Base-by-base conservation (phyloP, 257 asterid species). In the Agastache rugosa region DNA sequence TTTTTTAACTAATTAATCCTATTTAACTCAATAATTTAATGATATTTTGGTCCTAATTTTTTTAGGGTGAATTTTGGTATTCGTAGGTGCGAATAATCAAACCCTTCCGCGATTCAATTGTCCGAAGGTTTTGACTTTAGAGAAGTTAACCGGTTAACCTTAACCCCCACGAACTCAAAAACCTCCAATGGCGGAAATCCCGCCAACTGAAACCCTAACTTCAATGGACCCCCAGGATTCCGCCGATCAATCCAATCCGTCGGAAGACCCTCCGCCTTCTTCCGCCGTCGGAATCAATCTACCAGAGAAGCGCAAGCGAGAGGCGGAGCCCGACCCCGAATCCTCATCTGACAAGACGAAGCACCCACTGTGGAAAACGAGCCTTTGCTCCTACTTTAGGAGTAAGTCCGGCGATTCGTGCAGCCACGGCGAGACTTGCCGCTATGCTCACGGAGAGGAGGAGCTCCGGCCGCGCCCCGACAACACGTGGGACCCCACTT, bases 401-500 rank as follows among this genome's bases (percentile, higher is more conserved):
- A 80, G 92, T 8, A 53, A 53, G 42, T 65, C 85, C 6, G 75
- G 82, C 8, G 90, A 69, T 17, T 67, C 73, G 12, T 90, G 98
- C 84, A 87, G 91, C 79, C 99, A 94, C 76, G 98, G 97, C 0
- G 97, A 87, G 0, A 29, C 91, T 44, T 94, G 99, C 83, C 83
- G 97, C 71, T 92, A 75, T 56, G 98, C 97, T 42, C 98, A 93
- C 76, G 84, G 94, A 3, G 99, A 95, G 79, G 74, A 75, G 78
- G 99, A 95, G 90, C 99, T 95, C 69, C 85, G 89, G 15, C 69
- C 58, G 15, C 81, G 98, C 60, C 97, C 96, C 23, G 98, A 92
- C 58, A 82, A 82, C 73, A 75, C 96, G 1, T 92, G 98, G 99
- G 98, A 95, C 89, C 98, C 99, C 42, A 90, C 98, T 4, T 92